Evolutionary conservation across 2,329 filamentous ascomycete species (phyloP).

Genomic region (Aspergillus sp.): DNA sequence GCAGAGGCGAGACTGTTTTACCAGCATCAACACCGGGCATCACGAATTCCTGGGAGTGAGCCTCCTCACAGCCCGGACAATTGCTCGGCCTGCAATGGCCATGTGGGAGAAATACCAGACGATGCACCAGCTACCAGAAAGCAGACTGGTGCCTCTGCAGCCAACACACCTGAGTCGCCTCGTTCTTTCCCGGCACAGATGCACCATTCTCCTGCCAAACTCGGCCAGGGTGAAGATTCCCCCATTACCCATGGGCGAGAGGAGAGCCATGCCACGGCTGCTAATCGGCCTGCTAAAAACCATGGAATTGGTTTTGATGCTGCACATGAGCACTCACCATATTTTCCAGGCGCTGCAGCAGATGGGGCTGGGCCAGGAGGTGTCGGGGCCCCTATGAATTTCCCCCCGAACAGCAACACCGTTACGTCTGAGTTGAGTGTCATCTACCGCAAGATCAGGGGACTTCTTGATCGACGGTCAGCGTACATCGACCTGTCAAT

Average conservation of each 20-base stretch:
- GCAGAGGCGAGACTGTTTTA: slow-evolving; percentile 94
- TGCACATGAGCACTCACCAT: slow-evolving; percentile 48
- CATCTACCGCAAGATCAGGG: slow-evolving; percentile 86
- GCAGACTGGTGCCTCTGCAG: neutral
- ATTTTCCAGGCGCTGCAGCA: slow-evolving; percentile 46
- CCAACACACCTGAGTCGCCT: neutral
- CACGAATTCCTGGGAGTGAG: slow-evolving; percentile 28
- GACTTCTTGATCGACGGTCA: slow-evolving; percentile 75
- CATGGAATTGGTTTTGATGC: slow-evolving; percentile 43
- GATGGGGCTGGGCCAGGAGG: slow-evolving; percentile 50
- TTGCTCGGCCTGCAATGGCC: slow-evolving; percentile 6
- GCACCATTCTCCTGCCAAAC: neutral
- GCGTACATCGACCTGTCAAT: slow-evolving; percentile 82
- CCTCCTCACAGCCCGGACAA: slow-evolving; percentile 27
- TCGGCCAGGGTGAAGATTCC: slow-evolving; percentile 7
- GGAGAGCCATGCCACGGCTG: slow-evolving; percentile 30
- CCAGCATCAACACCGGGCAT: slow-evolving; percentile 69
- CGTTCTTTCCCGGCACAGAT: neutral
- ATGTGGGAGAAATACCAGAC: slow-evolving; percentile 3
- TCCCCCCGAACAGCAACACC: slow-evolving; percentile 63
- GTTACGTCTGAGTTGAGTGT: slow-evolving; percentile 74
- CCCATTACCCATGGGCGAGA: slow-evolving; percentile 2
- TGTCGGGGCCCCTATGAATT: slow-evolving; percentile 53
- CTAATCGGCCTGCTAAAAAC: slow-evolving; percentile 40
- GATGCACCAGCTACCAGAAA: neutral